Base-by-base conservation (phyloP, 2,329 filamentous ascomycete species). In the Rutstroemia sp. region DNA sequence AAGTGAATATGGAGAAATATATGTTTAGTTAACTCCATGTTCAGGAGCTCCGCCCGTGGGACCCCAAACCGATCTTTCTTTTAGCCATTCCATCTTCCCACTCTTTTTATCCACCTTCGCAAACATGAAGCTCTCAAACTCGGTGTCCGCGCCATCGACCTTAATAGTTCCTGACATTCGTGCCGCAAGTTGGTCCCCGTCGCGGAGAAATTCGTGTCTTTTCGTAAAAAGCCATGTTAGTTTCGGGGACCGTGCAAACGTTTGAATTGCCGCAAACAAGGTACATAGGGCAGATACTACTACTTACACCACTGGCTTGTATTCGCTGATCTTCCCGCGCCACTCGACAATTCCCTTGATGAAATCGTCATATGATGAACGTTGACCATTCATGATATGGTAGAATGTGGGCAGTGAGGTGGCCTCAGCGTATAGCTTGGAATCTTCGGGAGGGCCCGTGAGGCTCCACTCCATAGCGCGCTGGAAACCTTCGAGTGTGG, bases 101-200 rank as follows among this genome's bases (percentile, higher is more conserved):
- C 51, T 53, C 19, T 53, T 3, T 19, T 27, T 16, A 25, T 47
- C 42, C 19, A 53, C 51, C 27, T 47, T 47, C 30, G 17, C 51
- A 38, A 46, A 53, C 27, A 47, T 38, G 5, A 53, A 53, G 10
- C 51, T 47, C 14, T 53, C 51, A 46, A 53, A 53, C 19, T 38
- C n/a, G 5, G 14, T 46, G 14, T 27, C 41, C 10, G 6, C 27
- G 4, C 30, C 51, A 46, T 38, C 27, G 19, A 53, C 19, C 30
- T 38, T 27, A 8, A 53, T 38, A 4, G 42, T 17, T 12, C 51
- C 42, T 16, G 14, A 21, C 51, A 53, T 53, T 8, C 44, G 51
- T 9, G 39, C 51, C 8, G 51, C 51, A 6, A 53, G 5, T 1
- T 4, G 30, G 4, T 53, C 51, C n/a, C 42, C 27, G 38, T 46